These are phyloP conservation scores for Paramecium sonneborni DNA, from an alignment of 73 alveolate genomes.

Conservation along the genomic window DNA sequence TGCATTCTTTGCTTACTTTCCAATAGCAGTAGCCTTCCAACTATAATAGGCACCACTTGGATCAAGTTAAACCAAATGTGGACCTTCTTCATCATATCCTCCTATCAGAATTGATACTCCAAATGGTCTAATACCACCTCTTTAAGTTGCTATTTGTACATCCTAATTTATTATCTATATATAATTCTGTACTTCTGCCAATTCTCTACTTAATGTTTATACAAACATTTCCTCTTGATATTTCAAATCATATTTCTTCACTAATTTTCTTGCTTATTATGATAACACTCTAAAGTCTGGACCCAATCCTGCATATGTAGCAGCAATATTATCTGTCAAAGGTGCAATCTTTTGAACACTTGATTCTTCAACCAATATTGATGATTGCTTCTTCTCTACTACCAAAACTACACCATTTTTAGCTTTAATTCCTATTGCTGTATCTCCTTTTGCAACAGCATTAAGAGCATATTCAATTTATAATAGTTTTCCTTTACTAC, in stretches of 20 bases:
- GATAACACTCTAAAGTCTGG: conserved; percentile 92
- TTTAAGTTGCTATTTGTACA: conserved; percentile 89
- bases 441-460: conserved; percentile 96
- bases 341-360: conserved; percentile 78
- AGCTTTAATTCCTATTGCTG: conserved; percentile 89
- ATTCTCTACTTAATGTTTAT: conserved; percentile 78
- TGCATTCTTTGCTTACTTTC: conserved; percentile 88
- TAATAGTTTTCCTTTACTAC: conserved; percentile 82
- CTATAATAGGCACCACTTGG: conserved; percentile 93
- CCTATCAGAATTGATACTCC: conserved; percentile 92
- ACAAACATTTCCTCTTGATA: conserved; percentile 89
- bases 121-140: conserved; percentile 97
- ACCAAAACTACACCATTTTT: conserved; percentile 96
- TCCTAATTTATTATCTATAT: neutral
- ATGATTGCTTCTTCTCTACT: conserved; percentile 88
- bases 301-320: conserved; percentile 89
- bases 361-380: conserved; percentile 88
- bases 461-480: conserved; percentile 90
- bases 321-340: conserved; percentile 85
- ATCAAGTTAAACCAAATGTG: conserved; percentile 86
- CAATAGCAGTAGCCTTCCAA: conserved; percentile 95
- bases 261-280: conserved; percentile 88
- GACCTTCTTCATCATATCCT: conserved; percentile 95
- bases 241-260: conserved; percentile 74
- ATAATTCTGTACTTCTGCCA: conserved; percentile 73